phyloP scores from a whole-genome alignment of 192 early-diverging fungal genomes.

The Coemansia sp. region DNA sequence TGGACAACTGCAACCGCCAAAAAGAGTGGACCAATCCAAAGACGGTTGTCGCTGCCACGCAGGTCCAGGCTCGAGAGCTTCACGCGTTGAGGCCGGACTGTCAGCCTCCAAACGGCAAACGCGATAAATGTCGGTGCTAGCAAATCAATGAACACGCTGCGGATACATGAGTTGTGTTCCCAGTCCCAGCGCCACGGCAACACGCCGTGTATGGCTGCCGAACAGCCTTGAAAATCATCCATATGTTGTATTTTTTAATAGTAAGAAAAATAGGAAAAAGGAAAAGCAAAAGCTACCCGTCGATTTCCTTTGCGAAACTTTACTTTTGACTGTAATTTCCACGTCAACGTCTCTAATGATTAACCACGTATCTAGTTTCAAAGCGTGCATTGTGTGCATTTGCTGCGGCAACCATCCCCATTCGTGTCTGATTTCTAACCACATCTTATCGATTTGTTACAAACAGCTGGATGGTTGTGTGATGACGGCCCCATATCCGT shows the following conservation, averaged over 20 bases:
- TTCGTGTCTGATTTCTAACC: too few relatives aligned
- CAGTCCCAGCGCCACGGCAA: conserved; percentile 32
- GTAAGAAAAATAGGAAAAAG: background rate
- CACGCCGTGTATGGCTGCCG: background rate
- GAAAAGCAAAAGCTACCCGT: background rate
- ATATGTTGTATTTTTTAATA: background rate
- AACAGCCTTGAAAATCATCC: background rate
- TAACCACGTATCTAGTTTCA: too few relatives aligned
- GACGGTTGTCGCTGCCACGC: conserved; percentile 20
- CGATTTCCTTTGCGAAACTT: too few relatives aligned
- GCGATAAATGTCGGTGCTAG: conserved; percentile 7
- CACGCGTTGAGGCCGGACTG: background rate
- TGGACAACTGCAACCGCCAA: conserved; percentile 5
- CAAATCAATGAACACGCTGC: conserved; percentile 13
- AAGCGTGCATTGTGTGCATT: too few relatives aligned
- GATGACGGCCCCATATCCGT: too few relatives aligned
- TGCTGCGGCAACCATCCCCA: too few relatives aligned
- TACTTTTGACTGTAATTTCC: too few relatives aligned
- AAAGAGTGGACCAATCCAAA: conserved; percentile 34
- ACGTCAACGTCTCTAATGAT: too few relatives aligned
- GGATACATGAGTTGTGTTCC: conserved; percentile 13
- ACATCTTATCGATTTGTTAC: too few relatives aligned
- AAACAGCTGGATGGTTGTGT: too few relatives aligned
- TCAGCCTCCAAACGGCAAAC: conserved; percentile 9
- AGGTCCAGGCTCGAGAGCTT: background rate